These are phyloP conservation scores for Pyronema omphalodes DNA, from an alignment of 495 filamentous ascomycete genomes.

Conservation along the genomic window DNA sequence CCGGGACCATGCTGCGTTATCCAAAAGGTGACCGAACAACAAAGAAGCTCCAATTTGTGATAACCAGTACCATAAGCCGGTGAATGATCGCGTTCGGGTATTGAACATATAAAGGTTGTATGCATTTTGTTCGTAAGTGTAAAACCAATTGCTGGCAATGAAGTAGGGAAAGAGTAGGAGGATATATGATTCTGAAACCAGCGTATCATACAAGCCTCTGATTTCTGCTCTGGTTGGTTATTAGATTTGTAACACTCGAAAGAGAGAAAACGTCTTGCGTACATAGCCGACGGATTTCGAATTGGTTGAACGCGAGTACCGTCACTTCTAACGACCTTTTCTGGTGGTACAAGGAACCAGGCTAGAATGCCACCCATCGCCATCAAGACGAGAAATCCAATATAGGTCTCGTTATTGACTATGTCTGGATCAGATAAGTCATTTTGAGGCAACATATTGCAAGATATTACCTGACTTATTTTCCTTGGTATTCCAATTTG, in stretches of 20 bases:
- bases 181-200: slow-evolving; percentile 57
- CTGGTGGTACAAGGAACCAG: slow-evolving; percentile 57
- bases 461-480: slow-evolving; percentile 25
- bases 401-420: slow-evolving; percentile 72
- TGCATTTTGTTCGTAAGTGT: slow-evolving; percentile 48
- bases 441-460: no score
- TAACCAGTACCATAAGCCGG: slow-evolving; percentile 62
- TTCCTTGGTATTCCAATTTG: slow-evolving; percentile 14
- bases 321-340: slow-evolving; percentile 58
- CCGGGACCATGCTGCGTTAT: slow-evolving; percentile 43
- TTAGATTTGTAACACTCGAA: background rate
- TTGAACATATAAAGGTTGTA: slow-evolving; percentile 54
- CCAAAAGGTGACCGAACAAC: slow-evolving; percentile 58
- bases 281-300: slow-evolving; percentile 12
- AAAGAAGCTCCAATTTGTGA: slow-evolving; percentile 75
- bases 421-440: no score
- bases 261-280: background rate
- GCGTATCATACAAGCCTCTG: slow-evolving; percentile 54
- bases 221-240: slow-evolving; percentile 40
- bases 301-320: slow-evolving; percentile 35
- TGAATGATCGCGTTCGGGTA: slow-evolving; percentile 58
- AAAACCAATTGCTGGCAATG: slow-evolving; percentile 63
- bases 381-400: slow-evolving; percentile 82
- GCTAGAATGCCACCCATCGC: slow-evolving; percentile 52
- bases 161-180: slow-evolving; percentile 78